Conservation (phyloP, 345 rosid genomes). For the Eucalyptus shirleyi region DNA sequence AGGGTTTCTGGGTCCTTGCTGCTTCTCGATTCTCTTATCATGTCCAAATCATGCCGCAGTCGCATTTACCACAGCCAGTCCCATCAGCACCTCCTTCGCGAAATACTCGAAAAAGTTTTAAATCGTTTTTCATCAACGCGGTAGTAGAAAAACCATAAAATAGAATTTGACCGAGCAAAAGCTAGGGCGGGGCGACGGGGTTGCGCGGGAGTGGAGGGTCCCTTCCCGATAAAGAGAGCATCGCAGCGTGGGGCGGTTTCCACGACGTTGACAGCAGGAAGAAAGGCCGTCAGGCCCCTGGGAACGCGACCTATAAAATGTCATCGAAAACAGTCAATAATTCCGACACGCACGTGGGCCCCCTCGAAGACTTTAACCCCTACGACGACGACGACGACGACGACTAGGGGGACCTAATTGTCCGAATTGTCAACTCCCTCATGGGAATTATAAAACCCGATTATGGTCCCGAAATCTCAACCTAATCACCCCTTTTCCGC, state of each 20-base stretch:
- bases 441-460: neutral
- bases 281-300: neutral
- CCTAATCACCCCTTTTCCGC: neutral
- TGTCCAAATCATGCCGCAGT: neutral
- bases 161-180: neutral
- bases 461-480: neutral
- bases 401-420: neutral
- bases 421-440: neutral
- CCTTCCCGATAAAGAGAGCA: neutral
- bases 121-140: neutral
- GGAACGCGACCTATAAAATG: neutral
- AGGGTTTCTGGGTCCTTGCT: neutral
- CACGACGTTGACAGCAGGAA: neutral
- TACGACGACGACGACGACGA: neutral
- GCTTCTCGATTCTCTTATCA: neutral
- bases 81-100: neutral
- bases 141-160: neutral
- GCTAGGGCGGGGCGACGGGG: neutral
- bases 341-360: neutral
- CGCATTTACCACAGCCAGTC: neutral
- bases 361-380: neutral
- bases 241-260: neutral
- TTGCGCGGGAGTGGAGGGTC: neutral
- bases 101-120: neutral
- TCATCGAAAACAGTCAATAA: neutral